Percentiles rank a stretch among this genome's conserved stretches.
These are phyloP conservation scores for Pythium sukuiense DNA, from an alignment of 352 stramenopile genomes.

Conservation along the genomic window DNA sequence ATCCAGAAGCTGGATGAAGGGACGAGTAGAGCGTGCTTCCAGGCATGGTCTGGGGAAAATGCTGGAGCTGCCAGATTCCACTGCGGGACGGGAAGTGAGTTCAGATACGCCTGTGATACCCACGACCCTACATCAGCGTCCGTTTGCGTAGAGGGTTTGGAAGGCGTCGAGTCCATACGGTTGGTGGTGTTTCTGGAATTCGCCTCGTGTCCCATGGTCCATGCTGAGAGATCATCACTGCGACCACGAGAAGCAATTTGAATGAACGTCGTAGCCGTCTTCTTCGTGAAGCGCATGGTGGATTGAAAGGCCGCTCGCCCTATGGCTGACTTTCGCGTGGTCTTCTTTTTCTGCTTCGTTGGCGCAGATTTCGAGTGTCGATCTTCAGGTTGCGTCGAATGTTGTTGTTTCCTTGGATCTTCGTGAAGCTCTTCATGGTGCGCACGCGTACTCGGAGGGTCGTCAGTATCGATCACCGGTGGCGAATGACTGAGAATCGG, in stretches of 20 bases:
- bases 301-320: not conserved
- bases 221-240: not conserved
- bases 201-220: not conserved
- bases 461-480: not conserved
- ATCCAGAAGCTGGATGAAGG: slow-evolving; percentile 25
- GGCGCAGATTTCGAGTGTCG: not conserved
- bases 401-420: not conserved
- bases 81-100: not conserved
- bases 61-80: not conserved
- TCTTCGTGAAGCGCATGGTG: not conserved
- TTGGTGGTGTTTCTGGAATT: not conserved
- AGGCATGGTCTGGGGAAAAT: slow-evolving; percentile 1
- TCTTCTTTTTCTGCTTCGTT: not conserved
- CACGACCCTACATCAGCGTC: not conserved
- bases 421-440: not conserved
- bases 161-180: not conserved
- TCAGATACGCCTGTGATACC: not conserved
- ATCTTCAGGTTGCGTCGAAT: not conserved
- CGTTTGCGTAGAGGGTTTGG: not conserved
- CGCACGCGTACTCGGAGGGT: not conserved
- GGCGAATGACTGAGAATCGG: not conserved
- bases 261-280: not conserved
- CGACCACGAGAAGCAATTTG: not conserved
- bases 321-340: not conserved
- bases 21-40: slow-evolving; percentile 11